Percentiles rank a stretch among this genome's conserved stretches.
Conservation (phyloP, 331 rosid species). For the Malus hybrid region DNA sequence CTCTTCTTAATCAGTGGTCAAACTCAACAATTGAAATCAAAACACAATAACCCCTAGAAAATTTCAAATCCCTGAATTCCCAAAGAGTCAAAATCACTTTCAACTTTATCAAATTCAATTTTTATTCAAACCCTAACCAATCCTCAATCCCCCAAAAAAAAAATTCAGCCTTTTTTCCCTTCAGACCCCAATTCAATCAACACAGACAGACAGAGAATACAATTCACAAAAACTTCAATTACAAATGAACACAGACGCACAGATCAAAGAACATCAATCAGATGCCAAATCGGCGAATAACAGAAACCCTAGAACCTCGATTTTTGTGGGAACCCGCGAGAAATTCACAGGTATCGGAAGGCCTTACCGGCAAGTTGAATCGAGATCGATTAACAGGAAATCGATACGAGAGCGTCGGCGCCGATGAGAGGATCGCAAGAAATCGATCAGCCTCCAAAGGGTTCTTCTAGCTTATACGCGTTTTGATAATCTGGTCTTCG, state of each 20-base stretch:
- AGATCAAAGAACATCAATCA: neutral
- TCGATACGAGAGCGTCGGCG: neutral
- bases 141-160: slow-evolving; percentile 11
- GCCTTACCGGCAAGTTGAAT: slow-evolving; percentile 59
- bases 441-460: neutral
- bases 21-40: slow-evolving; percentile 14
- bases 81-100: neutral
- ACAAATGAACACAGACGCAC: neutral
- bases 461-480: neutral
- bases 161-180: slow-evolving; percentile 3
- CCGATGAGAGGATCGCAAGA: neutral
- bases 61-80: slow-evolving; percentile 20
- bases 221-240: neutral
- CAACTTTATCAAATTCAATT: neutral
- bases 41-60: slow-evolving; percentile 16
- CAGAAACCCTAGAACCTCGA: slow-evolving; percentile 44
- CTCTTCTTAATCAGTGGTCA: slow-evolving; percentile 43
- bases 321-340: slow-evolving; percentile 18
- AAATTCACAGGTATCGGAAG: slow-evolving; percentile 46
- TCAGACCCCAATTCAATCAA: slow-evolving; percentile 1
- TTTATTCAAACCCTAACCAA: neutral
- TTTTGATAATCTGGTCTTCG: neutral
- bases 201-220: neutral
- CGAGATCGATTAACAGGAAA: slow-evolving; percentile 7
- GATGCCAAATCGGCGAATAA: neutral